Percentiles rank a stretch among this genome's conserved stretches.
phyloP scores from a whole-genome alignment of 768 basidiomycete species.

The Cystoderma amianthinum region DNA sequence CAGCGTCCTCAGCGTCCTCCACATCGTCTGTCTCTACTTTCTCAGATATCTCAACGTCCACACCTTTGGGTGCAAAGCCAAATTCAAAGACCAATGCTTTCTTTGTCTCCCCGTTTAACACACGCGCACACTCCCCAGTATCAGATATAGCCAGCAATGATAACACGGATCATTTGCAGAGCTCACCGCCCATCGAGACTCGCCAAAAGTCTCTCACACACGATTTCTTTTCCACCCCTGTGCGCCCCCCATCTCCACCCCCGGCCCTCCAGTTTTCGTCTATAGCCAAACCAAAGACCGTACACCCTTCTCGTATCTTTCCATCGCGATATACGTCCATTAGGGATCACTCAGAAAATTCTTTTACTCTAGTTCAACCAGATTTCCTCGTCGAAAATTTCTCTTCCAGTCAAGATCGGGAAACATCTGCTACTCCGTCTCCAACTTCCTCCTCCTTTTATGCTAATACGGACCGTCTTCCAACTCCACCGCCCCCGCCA shows the following conservation, averaged over 20 bases:
- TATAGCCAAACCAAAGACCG: slow-evolving; percentile 1
- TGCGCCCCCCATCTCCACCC: slow-evolving; percentile 15
- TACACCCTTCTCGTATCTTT: slow-evolving; percentile 26
- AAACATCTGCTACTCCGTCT: slow-evolving; percentile 17
- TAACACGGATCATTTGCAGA: neutral
- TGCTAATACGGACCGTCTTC: slow-evolving; percentile 10
- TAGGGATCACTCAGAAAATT: slow-evolving; percentile 1
- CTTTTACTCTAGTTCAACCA: neutral
- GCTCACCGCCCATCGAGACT: slow-evolving; percentile 5
- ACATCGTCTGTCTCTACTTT: slow-evolving; percentile 30
- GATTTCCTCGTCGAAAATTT: no score
- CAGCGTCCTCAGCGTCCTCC: slow-evolving; percentile 5
- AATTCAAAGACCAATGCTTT: slow-evolving; percentile 41
- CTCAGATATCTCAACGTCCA: slow-evolving; percentile 20
- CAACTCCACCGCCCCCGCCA: slow-evolving; percentile 16
- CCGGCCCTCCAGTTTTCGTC: slow-evolving; percentile 4
- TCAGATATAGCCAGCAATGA: slow-evolving; percentile 2
- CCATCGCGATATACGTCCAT: slow-evolving; percentile 29
- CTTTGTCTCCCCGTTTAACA: slow-evolving; percentile 37
- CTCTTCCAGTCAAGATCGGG: no score
- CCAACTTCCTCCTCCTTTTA: slow-evolving; percentile 11
- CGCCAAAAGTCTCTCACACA: slow-evolving; percentile 17
- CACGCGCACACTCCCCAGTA: slow-evolving; percentile 15
- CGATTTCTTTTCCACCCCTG: slow-evolving; percentile 21
- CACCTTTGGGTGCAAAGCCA: slow-evolving; percentile 7